Base-by-base conservation (phyloP, 805 yeast genomes). In the Yamadazyma paraphyllophila region DNA sequence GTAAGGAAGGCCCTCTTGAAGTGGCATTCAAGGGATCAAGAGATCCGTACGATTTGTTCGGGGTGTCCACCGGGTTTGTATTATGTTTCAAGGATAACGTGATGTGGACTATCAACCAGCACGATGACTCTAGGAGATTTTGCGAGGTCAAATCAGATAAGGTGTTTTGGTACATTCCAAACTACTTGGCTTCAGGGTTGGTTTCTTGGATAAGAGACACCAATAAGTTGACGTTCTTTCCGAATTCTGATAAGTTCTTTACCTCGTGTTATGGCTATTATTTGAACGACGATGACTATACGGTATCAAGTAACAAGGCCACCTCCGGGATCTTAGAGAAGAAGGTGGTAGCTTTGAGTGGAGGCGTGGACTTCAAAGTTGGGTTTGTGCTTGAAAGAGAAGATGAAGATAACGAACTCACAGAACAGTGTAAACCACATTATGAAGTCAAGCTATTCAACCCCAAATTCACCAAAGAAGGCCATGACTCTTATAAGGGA, bases 11-110 rank as follows among this genome's bases (percentile, higher is more conserved):
- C 8, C 51, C 53, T 14, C 69, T 86, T 36, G 77, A 80, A 46
- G 74, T 85, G 6, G 74, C 80, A 2, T 69, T 85, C 56, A 86
- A 88, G 58, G 94, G 96, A 1, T 80, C 92, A 0, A 73, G 82
- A 43, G 83, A 85, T 56, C 98, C 98, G 0, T 90, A 90, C 59
- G 70, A 77, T 36, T 61, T 92, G 36, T 75, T 85, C 30, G 84
- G 81, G 4, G 67, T 70, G 1, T 73, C 85, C 20, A 77, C 95
- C 1, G 98, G 98, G 0, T 90, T 88, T 57, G 72, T 87, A 1
- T 67, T 92, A 39, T 77, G 82, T 2, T 90, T 95, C 74, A 73
- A 76, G 38, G 77, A 85, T 20, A 63, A 82, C 45, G 85, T 88
- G 2, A 56, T 59, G 0, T 76, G 89, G 62, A 62, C 69, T 3